Evolutionary conservation across 768 basidiomycete genomes (phyloP), one percentile per base, ranked within the genome.

Genomic region (Dictyophora rubrovolvata): DNA sequence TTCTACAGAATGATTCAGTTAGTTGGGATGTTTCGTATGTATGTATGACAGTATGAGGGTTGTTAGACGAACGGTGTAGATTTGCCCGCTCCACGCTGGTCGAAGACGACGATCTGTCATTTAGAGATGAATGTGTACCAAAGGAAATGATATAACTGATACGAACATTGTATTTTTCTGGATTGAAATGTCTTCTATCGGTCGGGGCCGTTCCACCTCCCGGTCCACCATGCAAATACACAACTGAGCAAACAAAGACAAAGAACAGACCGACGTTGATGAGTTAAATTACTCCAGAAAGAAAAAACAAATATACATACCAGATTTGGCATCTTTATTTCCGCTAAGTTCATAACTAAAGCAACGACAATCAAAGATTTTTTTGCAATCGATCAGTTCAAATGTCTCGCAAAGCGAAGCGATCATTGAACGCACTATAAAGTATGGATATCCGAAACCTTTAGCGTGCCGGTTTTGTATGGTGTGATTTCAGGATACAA

Each of bases 51-150:
- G 2, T 42, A 4, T 42, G 42, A 42, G 42, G n/a, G n/a, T n/a
- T 14, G 4, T 2, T 42, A 46, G 36, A 75, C 84, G 62, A 69
- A 89, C 83, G 93, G 93, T 0, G 78, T 89, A 17, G 89, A 91
- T 65, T 89, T 86, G 18, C 94, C 94, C 16, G 87, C 70, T 16
- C 94, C 94, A 61, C 94, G 78, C 70, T 97, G 94, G 71, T 96
- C 93, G 64, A 93, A 83, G 21, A 95, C 78, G 61, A 95, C 71
- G 65, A 94, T 89, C 87, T 90, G 57, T 20, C 21, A 59, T n/a
- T n/a, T n/a, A 62, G 2, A 16, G 61, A 54, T 7, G 28, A 3
- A 28, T 28, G 28, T 28, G 28, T 28, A 28, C 7, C 28, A 46
- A 18, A 21, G 5, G 5, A 46, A 34, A 23, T 36, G 9, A 56